Conservation (phyloP, 73 alveolate genomes). For the Tetrahymena borealis region DNA sequence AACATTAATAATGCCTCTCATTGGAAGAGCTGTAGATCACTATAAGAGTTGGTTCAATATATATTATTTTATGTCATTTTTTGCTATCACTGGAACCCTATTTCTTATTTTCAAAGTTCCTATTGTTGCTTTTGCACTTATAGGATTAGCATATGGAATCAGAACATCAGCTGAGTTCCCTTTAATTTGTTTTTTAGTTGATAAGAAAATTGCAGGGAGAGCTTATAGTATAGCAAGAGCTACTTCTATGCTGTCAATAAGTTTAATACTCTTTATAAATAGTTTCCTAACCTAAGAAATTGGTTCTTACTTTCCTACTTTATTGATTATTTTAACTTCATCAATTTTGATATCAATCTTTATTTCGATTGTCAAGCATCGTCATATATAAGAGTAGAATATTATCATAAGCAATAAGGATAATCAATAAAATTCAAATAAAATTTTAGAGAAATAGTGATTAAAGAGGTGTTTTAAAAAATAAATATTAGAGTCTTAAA, state of each 20-base stretch:
- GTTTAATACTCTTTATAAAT: not conserved
- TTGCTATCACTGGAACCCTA: not conserved
- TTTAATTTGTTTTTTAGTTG: not conserved
- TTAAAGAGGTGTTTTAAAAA: no score
- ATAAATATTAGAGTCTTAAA: no score
- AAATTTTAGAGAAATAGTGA: no score
- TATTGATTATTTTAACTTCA: not conserved
- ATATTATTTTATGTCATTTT: not conserved
- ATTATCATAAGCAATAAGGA: no score
- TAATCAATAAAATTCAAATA: no score
- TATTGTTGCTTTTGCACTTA: not conserved
- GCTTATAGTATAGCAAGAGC: not conserved
- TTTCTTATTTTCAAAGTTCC: not conserved
- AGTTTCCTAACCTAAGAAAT: not conserved
- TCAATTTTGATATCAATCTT: not conserved
- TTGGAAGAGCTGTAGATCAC: not conserved
- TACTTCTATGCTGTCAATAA: not conserved
- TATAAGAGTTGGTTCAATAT: not conserved
- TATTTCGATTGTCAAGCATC: not conserved
- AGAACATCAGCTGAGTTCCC: not conserved
- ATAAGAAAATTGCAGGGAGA: not conserved
- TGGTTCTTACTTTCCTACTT: not conserved
- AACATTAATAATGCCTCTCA: not conserved
- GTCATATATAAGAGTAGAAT: no score
- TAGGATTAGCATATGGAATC: not conserved